Evolutionary conservation across 2,329 filamentous ascomycete genomes (phyloP).

Genomic region (Mycosphaerella arachidis): DNA sequence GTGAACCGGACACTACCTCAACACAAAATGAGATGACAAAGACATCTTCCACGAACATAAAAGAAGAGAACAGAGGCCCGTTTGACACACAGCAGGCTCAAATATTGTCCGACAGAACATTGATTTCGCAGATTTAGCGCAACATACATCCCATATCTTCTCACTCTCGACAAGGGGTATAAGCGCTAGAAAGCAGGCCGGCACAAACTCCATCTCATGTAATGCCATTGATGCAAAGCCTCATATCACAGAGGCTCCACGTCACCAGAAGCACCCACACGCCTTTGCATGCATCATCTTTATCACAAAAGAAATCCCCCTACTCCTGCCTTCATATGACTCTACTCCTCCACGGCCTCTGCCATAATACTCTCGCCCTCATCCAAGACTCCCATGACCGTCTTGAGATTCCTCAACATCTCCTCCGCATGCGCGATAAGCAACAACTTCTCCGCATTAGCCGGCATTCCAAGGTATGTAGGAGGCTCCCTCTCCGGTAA

Average conservation of each 20-base stretch:
- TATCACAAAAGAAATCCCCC: conserved; percentile 1
- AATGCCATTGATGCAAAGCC: neutral
- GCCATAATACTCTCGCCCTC: conserved; percentile 85
- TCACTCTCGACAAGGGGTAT: conserved; percentile 1
- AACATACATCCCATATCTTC: neutral
- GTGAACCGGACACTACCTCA: neutral
- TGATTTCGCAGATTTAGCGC: too few species aligned
- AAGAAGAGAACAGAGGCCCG: too few species aligned
- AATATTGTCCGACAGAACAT: too few species aligned
- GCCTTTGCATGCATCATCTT: conserved; percentile 1
- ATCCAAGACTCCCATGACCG: conserved; percentile 81
- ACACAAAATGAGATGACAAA: neutral
- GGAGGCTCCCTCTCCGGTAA: conserved; percentile 94
- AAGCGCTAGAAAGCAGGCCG: neutral
- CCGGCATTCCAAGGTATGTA: conserved; percentile 86
- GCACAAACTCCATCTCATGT: neutral
- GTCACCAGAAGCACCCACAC: neutral
- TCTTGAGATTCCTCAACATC: conserved; percentile 78
- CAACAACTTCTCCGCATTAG: conserved; percentile 93
- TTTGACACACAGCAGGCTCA: too few species aligned
- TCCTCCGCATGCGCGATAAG: conserved; percentile 81
- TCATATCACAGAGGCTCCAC: neutral
- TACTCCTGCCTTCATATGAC: neutral
- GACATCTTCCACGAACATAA: neutral
- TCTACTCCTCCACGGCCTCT: conserved; percentile 22